These are phyloP conservation scores for Xerocomellus amylosporus DNA, from an alignment of 768 basidiomycete species.

Conservation along the genomic window DNA sequence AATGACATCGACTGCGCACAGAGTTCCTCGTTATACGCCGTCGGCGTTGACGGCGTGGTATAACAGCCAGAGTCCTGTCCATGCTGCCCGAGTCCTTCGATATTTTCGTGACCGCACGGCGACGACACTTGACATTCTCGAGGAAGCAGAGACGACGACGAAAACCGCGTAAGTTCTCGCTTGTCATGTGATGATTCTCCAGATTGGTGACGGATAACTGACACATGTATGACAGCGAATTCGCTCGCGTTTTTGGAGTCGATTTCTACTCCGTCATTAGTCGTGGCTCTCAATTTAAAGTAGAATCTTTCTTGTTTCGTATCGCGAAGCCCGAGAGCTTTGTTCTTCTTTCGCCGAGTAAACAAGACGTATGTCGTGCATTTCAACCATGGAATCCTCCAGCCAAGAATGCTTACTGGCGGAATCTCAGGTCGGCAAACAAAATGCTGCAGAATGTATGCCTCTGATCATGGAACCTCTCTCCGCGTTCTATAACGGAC, in stretches of 20 bases:
- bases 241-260: conserved; percentile 94
- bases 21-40: conserved; percentile 73
- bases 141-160: conserved; percentile 76
- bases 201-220: not conserved
- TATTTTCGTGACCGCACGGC: conserved; percentile 65
- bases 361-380: conserved; percentile 61
- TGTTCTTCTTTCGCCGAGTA: conserved; percentile 86
- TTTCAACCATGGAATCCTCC: not conserved
- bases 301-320: conserved; percentile 97
- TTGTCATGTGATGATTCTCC: not conserved
- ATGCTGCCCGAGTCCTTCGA: conserved; percentile 51
- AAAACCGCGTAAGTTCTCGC: conserved; percentile 73
- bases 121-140: conserved; percentile 76
- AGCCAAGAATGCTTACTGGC: not conserved
- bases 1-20: conserved; percentile 28
- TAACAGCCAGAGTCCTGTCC: conserved; percentile 53
- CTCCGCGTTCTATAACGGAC: conserved; percentile 90
- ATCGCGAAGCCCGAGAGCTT: conserved; percentile 96
- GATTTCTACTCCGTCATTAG: conserved; percentile 95
- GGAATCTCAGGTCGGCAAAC: conserved; percentile 74
- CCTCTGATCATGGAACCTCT: conserved; percentile 94
- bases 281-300: conserved; percentile 97
- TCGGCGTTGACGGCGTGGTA: conserved; percentile 69
- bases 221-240: conserved; percentile 61
- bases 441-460: conserved; percentile 96